Percentiles rank a stretch among this genome's conserved stretches.
Evolutionary conservation across 75 land plant genomes (phyloP).

Genomic region (Pinus albicaulis): DNA sequence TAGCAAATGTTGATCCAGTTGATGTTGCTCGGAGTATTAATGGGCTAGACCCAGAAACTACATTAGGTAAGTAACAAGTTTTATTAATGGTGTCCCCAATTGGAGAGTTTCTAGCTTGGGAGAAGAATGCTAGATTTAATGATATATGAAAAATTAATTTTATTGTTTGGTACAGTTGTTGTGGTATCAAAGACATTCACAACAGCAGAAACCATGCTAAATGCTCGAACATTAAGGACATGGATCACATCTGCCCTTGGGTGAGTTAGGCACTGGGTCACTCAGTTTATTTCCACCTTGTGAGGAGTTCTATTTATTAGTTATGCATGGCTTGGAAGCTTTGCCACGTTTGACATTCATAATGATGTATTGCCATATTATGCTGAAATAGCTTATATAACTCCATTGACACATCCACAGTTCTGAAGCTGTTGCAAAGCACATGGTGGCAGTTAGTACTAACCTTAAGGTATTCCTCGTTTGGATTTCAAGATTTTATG

Average conservation of each 20-base stretch:
- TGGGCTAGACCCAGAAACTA: conserved; percentile 89
- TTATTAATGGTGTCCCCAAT: not conserved
- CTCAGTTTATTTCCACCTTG: not conserved
- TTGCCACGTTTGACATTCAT: not conserved
- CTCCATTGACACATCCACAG: conserved; percentile 24
- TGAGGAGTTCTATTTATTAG: too few species aligned
- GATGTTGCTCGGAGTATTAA: conserved; percentile 80
- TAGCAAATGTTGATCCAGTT: conserved; percentile 97
- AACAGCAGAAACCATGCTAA: conserved; percentile 97
- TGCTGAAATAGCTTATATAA: not conserved
- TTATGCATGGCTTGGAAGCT: too few species aligned
- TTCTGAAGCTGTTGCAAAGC: conserved; percentile 83
- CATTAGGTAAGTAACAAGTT: conserved; percentile 52
- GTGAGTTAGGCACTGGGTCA: conserved; percentile 34
- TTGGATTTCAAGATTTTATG: too few species aligned
- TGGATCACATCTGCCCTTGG: conserved; percentile 91
- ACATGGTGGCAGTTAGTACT: conserved; percentile 99
- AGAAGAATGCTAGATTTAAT: not conserved
- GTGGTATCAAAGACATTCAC: conserved; percentile 98
- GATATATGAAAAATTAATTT: not conserved
- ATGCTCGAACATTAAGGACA: conserved; percentile 88
- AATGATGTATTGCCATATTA: not conserved
- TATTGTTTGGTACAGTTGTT: conserved; percentile 57
- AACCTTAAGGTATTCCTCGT: conserved; percentile 58
- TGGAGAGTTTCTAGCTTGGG: not conserved